Conservation (phyloP, 2,329 filamentous ascomycete species). For the Balansia obtecta region DNA sequence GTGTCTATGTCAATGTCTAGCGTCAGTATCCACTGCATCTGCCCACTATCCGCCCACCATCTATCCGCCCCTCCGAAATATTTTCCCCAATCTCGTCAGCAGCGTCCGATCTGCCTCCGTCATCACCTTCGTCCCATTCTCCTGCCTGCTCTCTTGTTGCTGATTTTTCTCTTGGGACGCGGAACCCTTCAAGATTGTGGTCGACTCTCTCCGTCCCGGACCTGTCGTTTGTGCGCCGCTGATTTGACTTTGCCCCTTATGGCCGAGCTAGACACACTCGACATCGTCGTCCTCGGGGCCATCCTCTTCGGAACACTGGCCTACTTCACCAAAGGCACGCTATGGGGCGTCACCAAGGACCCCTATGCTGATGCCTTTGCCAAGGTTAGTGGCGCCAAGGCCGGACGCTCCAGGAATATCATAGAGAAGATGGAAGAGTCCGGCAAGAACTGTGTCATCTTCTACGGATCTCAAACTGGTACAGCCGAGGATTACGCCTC, state of each 20-base stretch:
- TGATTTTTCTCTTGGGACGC: neutral
- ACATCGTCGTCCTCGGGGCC: constrained; percentile 78
- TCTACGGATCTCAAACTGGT: constrained; percentile 97
- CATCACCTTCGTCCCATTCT: neutral
- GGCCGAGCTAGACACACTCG: constrained; percentile 93
- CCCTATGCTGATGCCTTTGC: constrained; percentile 70
- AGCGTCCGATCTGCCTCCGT: neutral
- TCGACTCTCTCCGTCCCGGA: neutral
- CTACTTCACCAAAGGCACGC: constrained; percentile 95
- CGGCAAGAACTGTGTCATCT: constrained; percentile 94
- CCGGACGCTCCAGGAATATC: constrained; percentile 81
- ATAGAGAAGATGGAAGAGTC: constrained; percentile 92
- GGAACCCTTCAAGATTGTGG: neutral
- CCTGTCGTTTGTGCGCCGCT: neutral
- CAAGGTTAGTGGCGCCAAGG: constrained; percentile 56
- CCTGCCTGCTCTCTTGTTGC: neutral
- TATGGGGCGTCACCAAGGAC: constrained; percentile 83
- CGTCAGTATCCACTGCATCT: neutral
- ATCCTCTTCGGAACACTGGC: constrained; percentile 80
- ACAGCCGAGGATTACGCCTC: constrained; percentile 98
- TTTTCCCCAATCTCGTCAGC: neutral
- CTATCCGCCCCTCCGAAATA: neutral
- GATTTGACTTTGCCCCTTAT: constrained; percentile 33
- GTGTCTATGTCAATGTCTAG: too few species aligned
- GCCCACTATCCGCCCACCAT: too few species aligned